Base-by-base conservation (phyloP, 1,284 basidiomycete genomes). In the Ustilago bromivora region DNA sequence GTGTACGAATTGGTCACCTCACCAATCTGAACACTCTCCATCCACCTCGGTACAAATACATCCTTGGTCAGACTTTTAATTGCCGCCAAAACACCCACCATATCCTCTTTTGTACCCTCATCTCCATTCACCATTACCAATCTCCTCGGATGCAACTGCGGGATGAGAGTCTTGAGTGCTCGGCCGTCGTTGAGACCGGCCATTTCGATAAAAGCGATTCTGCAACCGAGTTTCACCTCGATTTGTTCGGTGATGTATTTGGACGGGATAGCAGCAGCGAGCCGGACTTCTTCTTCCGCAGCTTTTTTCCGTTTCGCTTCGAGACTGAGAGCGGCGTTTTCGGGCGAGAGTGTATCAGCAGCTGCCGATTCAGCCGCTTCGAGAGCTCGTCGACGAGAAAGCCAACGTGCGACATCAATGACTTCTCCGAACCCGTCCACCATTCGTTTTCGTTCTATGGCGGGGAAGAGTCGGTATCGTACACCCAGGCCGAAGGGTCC, bases 351-450 rank as follows among this genome's bases (percentile, higher is more conserved):
- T 4, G 63, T 54, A 31, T 66, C 60, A 4, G 62, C 59, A 28
- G 62, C 62, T 6, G 65, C 60, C 9, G 61, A 64, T 53, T 66
- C 71, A 23, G 63, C 69, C 3, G 52, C 82, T 60, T 84, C 82
- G 19, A 84, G 51, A n/a, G 79, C 70, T 4, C 77, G 65, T 2
- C 80, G 64, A 4, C 80, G 74, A 10, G 70, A 78, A 3, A 85
- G 70, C 84, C 93, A 36, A 91, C 95, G 23, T 95, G 66, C 57
- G 5, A 81, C 92, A 86, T 99, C 96, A 53, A 98, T 89, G 7
- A 92, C 93, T 88, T 99, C 97, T 1, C 97, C 97, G 86, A 95
- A 99, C 74, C 93, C 93, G 86, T 99, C 97, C 17, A 99, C 93
- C 77, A 92, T 89, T 74, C 94, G 89, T 82, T 93, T 95, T 85